Evolutionary conservation across 345 rosid genomes (phyloP).

Genomic region (Brassica cretica): DNA sequence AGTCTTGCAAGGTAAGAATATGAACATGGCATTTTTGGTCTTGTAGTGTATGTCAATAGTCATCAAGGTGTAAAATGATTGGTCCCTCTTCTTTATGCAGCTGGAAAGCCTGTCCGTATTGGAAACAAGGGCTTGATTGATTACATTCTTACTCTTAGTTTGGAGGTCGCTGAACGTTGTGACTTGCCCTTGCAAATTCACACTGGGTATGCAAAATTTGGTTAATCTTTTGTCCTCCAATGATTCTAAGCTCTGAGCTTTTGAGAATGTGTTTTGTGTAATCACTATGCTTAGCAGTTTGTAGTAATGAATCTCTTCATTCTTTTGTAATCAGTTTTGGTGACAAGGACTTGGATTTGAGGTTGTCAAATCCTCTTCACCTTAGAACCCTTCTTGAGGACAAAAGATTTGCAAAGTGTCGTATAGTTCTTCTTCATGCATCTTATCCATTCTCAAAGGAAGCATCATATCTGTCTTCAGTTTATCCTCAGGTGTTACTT

Average conservation of each 20-base stretch:
- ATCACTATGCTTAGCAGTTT: background rate
- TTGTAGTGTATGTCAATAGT: background rate
- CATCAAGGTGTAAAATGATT: background rate
- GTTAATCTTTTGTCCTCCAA: background rate
- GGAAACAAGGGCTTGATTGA: conserved; percentile 75
- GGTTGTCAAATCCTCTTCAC: conserved; percentile 83
- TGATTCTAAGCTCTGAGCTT: background rate
- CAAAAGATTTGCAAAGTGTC: conserved; percentile 66
- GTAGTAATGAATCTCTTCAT: background rate
- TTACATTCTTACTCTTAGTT: conserved; percentile 62
- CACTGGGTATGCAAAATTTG: conserved; percentile 67
- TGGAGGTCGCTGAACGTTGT: conserved; percentile 59
- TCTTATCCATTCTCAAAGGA: conserved; percentile 94
- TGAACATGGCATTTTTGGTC: conserved; percentile 1
- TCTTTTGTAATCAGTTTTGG: conserved; percentile 47
- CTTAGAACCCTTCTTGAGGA: conserved; percentile 76
- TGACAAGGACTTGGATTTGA: conserved; percentile 86
- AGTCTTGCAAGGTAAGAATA: conserved; percentile 41
- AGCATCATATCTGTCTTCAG: conserved; percentile 88
- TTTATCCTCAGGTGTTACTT: conserved; percentile 69
- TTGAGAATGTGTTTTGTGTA: background rate
- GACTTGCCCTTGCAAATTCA: conserved; percentile 93
- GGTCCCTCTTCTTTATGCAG: conserved; percentile 43
- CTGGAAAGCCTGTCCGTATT: conserved; percentile 64
- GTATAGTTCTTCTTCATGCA: conserved; percentile 85